These are phyloP conservation scores for Lablab purpureus DNA, from an alignment of 306 rosid genomes.

Conservation along the genomic window DNA sequence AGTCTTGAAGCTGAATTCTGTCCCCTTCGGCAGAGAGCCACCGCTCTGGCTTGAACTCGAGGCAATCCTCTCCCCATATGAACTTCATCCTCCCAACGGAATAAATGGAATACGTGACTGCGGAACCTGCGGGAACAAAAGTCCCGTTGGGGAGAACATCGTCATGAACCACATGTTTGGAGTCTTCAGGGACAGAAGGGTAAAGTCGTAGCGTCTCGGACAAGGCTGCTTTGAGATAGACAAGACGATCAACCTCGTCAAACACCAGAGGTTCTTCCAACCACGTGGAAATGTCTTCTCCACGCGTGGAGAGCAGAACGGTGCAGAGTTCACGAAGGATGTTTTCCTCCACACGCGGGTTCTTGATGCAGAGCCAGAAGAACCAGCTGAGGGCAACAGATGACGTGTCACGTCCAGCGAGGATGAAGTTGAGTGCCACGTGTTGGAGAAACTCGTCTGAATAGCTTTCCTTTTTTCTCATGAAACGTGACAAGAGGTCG, in stretches of 20 bases:
- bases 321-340: constrained; percentile 70
- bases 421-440: constrained; percentile 90
- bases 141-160: constrained; percentile 78
- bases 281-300: constrained; percentile 60
- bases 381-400: constrained; percentile 90
- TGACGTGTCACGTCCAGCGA: constrained; percentile 97
- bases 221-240: constrained; percentile 77
- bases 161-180: constrained; percentile 71
- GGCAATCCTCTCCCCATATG: constrained; percentile 93
- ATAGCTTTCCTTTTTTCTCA: constrained; percentile 82
- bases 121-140: constrained; percentile 73
- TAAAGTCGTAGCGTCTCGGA: constrained; percentile 85
- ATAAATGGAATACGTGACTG: constrained; percentile 76
- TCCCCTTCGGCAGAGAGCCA: constrained; percentile 70
- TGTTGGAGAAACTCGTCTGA: constrained; percentile 73
- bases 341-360: constrained; percentile 71
- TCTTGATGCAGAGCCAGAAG: constrained; percentile 69
- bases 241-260: constrained; percentile 80
- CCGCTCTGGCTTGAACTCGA: constrained; percentile 85
- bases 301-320: constrained; percentile 77
- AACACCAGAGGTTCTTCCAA: constrained; percentile 67
- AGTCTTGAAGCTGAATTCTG: constrained; percentile 58
- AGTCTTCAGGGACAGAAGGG: constrained; percentile 93
- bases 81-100: constrained; percentile 79
- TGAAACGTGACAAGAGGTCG: constrained; percentile 80